Evolutionary conservation across 2,329 filamentous ascomycete genomes (phyloP).

Genomic region (Periglandula ipomoeae): DNA sequence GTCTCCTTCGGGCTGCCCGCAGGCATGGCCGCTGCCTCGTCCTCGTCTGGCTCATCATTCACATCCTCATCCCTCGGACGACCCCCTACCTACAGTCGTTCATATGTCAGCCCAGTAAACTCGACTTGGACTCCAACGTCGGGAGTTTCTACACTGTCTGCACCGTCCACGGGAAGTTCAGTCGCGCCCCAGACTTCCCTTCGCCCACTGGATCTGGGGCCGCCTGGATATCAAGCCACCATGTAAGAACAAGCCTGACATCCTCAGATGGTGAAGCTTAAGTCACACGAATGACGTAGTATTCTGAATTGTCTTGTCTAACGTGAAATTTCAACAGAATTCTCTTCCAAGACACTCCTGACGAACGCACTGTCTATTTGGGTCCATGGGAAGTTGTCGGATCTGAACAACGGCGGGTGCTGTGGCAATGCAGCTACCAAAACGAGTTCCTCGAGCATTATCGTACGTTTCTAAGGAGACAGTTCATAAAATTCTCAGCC

Average conservation of each 20-base stretch:
- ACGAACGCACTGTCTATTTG: constrained; percentile 41
- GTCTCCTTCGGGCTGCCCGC: constrained; percentile 1
- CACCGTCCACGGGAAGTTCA: constrained; percentile 27
- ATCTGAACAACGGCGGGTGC: constrained; percentile 36
- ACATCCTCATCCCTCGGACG: constrained; percentile 35
- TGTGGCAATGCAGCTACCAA: constrained; percentile 45
- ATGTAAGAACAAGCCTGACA: constrained; percentile 28
- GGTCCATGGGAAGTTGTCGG: constrained; percentile 44
- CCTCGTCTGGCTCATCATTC: constrained; percentile 40
- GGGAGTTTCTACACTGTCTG: constrained; percentile 34
- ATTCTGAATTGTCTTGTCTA: too few species aligned
- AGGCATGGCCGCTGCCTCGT: constrained; percentile 29
- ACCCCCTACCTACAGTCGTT: constrained; percentile 31
- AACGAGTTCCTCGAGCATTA: constrained; percentile 43
- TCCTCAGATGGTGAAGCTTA: too few species aligned
- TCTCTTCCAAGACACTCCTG: constrained; percentile 39
- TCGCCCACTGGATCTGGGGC: constrained; percentile 39
- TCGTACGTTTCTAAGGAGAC: constrained; percentile 23
- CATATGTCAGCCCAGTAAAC: constrained; percentile 33
- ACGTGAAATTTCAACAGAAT: constrained; percentile 29
- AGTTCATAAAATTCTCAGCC: too few species aligned
- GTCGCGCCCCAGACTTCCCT: constrained; percentile 28
- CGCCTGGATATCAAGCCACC: constrained; percentile 44
- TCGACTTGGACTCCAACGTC: constrained; percentile 38
- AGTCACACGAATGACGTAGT: too few species aligned